Evolutionary conservation across 352 stramenopile genomes (phyloP).

Genomic region (Lagenidium giganteum): DNA sequence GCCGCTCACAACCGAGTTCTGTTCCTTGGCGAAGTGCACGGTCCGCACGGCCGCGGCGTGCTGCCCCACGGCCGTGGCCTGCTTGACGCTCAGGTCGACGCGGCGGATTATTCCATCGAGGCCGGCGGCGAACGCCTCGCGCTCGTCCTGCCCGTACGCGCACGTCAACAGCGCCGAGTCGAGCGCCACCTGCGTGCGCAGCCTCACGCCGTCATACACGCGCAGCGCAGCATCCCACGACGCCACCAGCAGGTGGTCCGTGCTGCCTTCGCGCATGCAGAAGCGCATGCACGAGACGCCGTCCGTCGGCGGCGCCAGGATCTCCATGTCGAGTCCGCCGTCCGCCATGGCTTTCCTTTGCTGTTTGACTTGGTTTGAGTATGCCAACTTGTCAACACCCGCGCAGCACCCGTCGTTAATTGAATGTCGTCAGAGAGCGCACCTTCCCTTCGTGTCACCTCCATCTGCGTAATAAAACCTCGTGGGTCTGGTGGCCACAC

Average conservation of each 20-base stretch:
- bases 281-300: constrained; percentile 79
- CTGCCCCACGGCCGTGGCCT: constrained; percentile 18
- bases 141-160: constrained; percentile 40
- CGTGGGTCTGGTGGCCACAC: background rate
- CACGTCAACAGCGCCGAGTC: constrained; percentile 58
- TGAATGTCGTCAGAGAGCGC: background rate
- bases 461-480: background rate
- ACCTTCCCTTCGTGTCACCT: too few species aligned
- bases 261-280: constrained; percentile 25
- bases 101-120: constrained; percentile 50
- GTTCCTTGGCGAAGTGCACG: constrained; percentile 43
- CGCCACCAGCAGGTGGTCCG: constrained; percentile 43
- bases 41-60: constrained; percentile 41
- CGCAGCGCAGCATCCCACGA: constrained; percentile 67
- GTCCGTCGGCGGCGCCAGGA: constrained; percentile 64
- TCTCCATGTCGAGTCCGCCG: constrained; percentile 38
- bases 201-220: constrained; percentile 41
- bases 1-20: too few species aligned
- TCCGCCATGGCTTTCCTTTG: too few species aligned
- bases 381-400: constrained; percentile 5
- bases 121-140: constrained; percentile 57
- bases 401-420: too few species aligned
- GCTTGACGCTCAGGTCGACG: constrained; percentile 36
- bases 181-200: constrained; percentile 42
- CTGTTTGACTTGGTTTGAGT: constrained; percentile 21